These are phyloP conservation scores for Lentinula aciculospora DNA, from an alignment of 768 basidiomycete species.

Conservation along the genomic window DNA sequence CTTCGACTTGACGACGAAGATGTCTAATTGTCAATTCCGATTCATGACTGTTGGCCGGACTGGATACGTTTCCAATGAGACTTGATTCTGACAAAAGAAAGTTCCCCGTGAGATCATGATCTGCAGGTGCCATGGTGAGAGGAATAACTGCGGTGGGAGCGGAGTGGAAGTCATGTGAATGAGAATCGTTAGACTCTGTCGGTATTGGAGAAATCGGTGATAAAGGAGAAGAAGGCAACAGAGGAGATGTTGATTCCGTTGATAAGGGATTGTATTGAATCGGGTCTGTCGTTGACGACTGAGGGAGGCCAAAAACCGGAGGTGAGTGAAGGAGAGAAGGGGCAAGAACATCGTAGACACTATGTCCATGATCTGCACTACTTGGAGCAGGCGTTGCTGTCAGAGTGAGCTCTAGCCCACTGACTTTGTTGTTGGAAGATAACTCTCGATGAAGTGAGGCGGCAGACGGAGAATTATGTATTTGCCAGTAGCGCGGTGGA, in stretches of 20 bases:
- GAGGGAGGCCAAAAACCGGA: too few relatives aligned
- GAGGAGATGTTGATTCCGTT: not conserved
- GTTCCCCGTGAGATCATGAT: not conserved
- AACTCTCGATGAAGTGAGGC: not conserved
- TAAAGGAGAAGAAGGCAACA: not conserved
- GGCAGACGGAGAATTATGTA: not conserved
- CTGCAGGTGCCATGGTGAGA: not conserved
- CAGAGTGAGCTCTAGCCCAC: too few relatives aligned
- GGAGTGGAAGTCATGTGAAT: not conserved
- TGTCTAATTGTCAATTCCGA: not conserved
- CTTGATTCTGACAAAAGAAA: not conserved
- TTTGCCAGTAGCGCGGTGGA: constrained; percentile 4
- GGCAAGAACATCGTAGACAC: not conserved
- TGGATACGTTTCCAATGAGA: not conserved
- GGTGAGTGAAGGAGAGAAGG: not conserved
- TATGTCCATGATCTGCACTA: not conserved
- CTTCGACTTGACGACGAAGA: not conserved
- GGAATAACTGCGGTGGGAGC: not conserved
- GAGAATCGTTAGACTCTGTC: too few relatives aligned
- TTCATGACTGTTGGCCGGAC: not conserved
- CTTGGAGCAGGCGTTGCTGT: not conserved
- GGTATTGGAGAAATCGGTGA: too few relatives aligned
- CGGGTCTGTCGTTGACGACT: not conserved
- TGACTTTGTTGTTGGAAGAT: not conserved
- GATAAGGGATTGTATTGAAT: not conserved